Conservation (phyloP, 2,329 filamentous ascomycete species). For the Leptographium radiaticola region DNA sequence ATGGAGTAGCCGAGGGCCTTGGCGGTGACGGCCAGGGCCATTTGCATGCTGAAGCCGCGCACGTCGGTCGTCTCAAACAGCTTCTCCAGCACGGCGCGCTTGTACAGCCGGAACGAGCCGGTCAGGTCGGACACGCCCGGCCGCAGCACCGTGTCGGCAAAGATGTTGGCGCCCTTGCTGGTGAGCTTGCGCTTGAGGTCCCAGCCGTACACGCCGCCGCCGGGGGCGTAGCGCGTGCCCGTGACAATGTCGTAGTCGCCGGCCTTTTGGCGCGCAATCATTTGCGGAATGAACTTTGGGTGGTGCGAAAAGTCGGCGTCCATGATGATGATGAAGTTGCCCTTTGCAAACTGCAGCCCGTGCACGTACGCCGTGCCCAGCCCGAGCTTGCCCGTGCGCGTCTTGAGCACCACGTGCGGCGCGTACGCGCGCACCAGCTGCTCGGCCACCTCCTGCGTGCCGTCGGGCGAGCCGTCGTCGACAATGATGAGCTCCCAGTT, state of each 20-base stretch:
- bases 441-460: conserved; percentile 78
- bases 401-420: conserved; percentile 68
- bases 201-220: conserved; percentile 91
- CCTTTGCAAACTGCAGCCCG: conserved; percentile 76
- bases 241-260: conserved; percentile 92
- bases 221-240: conserved; percentile 81
- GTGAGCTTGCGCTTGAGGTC: conserved; percentile 84
- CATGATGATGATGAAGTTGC: conserved; percentile 99
- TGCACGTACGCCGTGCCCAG: conserved; percentile 94
- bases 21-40: conserved; percentile 98
- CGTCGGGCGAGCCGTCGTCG: conserved; percentile 94
- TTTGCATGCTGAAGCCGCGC: conserved; percentile 98
- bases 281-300: conserved; percentile 94
- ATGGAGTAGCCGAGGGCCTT: conserved; percentile 93
- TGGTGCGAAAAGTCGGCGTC: conserved; percentile 99
- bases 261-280: conserved; percentile 69
- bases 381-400: conserved; percentile 89
- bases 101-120: conserved; percentile 89
- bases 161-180: conserved; percentile 79
- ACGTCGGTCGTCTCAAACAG: conserved; percentile 85
- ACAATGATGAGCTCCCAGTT: conserved; percentile 98
- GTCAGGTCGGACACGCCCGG: conserved; percentile 94
- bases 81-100: conserved; percentile 76
- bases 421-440: conserved; percentile 82
- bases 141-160: conserved; percentile 85